Evolutionary conservation across 345 rosid species (phyloP), one percentile per base, ranked within the genome.

Genomic region (Bruguiera gymnorhiza): DNA sequence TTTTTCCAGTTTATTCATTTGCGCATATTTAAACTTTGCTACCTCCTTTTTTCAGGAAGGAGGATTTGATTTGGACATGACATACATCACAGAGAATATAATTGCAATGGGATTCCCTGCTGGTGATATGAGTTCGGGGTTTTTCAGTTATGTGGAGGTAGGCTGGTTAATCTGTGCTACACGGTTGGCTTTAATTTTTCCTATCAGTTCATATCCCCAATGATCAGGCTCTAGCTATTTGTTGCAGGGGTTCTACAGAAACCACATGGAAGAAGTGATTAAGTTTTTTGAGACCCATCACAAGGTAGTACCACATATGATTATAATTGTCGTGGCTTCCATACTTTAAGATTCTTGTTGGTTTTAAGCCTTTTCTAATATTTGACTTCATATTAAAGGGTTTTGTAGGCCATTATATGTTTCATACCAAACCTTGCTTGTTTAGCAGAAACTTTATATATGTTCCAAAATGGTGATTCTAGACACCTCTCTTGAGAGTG

Each of bases 101-200:
- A 88, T 88, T 77, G 97, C 97, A 30, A 91, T 91, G 97, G 97
- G 97, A n/a, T 91, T 91, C 74, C 97, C 97, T 82, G 97, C 97
- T 78, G 97, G 97, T 75, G 94, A 88, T 77, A 82, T 87, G 95
- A 91, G 97, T 73, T 91, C 97, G 71, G 97, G 97, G 27, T 83
- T 91, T 81, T 91, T 91, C 51, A 90, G 97, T 53, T 91, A 86
- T 81, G 88, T 91, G 27, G 97, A 91, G 87, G 97, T 88, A 59
- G 76, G 80, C 63, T 53, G 18, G 24, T 62, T 36, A 53, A 70
- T 67, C 64, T 60, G 46, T 75, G 19, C 60, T 67, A 32, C 16
- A 57, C 23, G 4, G 21, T 76, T 63, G 20, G 30, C 34, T 58
- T 29, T 50, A 19, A 32, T 32, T 56, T 58, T 73, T 20, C 39